These are phyloP conservation scores for Claviceps pusilla DNA, from an alignment of 2,329 filamentous ascomycete genomes.

Conservation along the genomic window DNA sequence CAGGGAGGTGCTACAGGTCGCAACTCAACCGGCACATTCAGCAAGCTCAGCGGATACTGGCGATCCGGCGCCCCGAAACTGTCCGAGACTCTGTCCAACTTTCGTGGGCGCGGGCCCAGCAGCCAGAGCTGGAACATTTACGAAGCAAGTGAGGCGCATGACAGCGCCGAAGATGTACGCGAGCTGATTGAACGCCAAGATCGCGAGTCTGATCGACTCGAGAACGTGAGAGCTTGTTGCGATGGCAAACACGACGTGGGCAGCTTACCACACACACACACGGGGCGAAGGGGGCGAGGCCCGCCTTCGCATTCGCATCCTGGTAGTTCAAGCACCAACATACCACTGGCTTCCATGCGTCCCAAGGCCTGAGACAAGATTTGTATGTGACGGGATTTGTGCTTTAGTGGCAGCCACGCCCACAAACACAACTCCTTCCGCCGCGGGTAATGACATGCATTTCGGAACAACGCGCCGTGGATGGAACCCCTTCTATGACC, in stretches of 20 bases:
- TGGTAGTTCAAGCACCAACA: constrained; percentile 20
- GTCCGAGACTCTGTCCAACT: constrained; percentile 36
- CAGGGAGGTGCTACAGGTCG: constrained; percentile 14
- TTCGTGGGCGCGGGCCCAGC: constrained; percentile 36
- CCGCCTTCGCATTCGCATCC: constrained; percentile 24
- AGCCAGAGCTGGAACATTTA: constrained; percentile 36
- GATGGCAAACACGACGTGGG: constrained; percentile 82
- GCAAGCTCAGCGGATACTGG: constrained; percentile 47
- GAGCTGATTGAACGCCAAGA: constrained; percentile 67
- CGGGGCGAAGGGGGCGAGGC: constrained; percentile 29
- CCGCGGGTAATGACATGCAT: not conserved
- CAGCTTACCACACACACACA: constrained; percentile 34
- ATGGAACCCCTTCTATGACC: not conserved
- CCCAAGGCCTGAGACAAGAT: constrained; percentile 17
- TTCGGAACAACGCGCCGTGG: not conserved
- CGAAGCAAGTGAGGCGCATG: constrained; percentile 48
- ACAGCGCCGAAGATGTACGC: constrained; percentile 71
- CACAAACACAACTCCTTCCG: not conserved
- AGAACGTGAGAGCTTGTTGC: constrained; percentile 94
- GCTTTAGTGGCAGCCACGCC: not conserved
- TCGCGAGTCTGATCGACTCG: constrained; percentile 61
- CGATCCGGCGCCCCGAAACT: constrained; percentile 29
- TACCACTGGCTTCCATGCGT: constrained; percentile 21
- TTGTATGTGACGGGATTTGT: not conserved
- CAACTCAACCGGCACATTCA: constrained; percentile 33